Evolutionary conservation across 306 rosid genomes (phyloP), one percentile per base, ranked within the genome.

Genomic region (Citrullus mucosospermus): DNA sequence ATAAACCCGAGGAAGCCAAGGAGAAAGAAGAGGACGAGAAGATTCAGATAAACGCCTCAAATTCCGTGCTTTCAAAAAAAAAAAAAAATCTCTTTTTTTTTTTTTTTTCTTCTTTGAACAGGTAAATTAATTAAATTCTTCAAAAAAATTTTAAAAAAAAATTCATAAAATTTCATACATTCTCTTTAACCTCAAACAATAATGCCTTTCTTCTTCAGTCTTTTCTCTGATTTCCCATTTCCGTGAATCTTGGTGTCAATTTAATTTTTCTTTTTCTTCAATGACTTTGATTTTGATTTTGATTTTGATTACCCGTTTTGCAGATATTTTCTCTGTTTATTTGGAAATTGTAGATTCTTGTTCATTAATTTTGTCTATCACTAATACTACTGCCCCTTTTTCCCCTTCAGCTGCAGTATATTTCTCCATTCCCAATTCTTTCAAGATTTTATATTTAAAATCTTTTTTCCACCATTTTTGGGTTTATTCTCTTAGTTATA

Each of bases 11-110:
- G 57, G 39, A 48, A 20, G 46, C 46, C 16, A 6, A 20, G 12
- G 67, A 20, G 38, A n/a, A 75, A 36, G 6, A 36, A 36, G 39
- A 5, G 73, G 22, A 20, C 10, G 67, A 28, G 43, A n/a, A 75
- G 83, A 82, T 76, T 85, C 58, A 80, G 85, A 87, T 81, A 85
- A 85, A 32, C 78, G 71, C 86, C 86, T 90, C 85, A 86, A 83
- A 82, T 90, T 90, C 88, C 67, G 30, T 34, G 61, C 79, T 80
- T 75, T 51, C 0, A 2, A 44, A 2, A 9, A 44, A 9, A 6
- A 25, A 25, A 25, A 25, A 25, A 25, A 25, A 25, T 22, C 22
- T 22, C 22, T 22, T 22, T 22, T 22, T 44, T 9, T 9, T 8
- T n/a, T 7, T 8, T 4, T 43, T 8, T 43, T 4, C 8, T 8